phyloP scores from a whole-genome alignment of 1,139 yeast genomes.

The Pichia sp. region DNA sequence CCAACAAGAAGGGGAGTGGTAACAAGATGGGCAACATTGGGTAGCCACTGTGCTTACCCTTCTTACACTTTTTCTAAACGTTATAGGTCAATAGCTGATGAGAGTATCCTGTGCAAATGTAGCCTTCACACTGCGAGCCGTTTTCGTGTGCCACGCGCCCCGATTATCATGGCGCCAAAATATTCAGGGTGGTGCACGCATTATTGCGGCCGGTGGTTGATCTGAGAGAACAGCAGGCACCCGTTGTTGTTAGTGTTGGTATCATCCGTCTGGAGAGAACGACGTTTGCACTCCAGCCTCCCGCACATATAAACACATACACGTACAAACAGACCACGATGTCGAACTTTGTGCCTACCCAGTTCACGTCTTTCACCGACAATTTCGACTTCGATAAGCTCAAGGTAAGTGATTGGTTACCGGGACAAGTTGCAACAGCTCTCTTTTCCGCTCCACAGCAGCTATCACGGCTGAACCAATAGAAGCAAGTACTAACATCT shows the following conservation, averaged over 20 bases:
- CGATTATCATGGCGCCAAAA: no score
- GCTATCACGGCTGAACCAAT: no score
- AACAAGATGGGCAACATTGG: slow-evolving; percentile 78
- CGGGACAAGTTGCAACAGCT: neutral
- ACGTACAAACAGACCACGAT: slow-evolving; percentile 13
- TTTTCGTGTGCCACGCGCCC: no score
- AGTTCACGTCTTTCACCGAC: slow-evolving; percentile 31
- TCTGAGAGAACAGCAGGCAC: neutral
- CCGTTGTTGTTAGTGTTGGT: neutral
- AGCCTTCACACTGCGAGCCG: no score
- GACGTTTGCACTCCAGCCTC: neutral
- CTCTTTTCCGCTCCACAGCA: neutral
- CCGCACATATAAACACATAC: neutral
- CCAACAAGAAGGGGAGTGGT: slow-evolving; percentile 83
- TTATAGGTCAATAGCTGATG: no score
- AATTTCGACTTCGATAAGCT: slow-evolving; percentile 31
- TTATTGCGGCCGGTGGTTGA: no score
- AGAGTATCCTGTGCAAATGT: no score
- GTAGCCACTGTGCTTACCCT: slow-evolving; percentile 27
- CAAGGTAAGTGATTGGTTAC: slow-evolving; percentile 23
- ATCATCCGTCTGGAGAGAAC: neutral
- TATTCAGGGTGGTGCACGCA: no score
- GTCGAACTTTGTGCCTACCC: slow-evolving; percentile 34
- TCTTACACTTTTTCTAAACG: no score
- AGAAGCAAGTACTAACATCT: slow-evolving; percentile 1